Evolutionary conservation across 108 stramenopile genomes (phyloP).

Genomic region (Mayamaea pseudoterrestris): DNA sequence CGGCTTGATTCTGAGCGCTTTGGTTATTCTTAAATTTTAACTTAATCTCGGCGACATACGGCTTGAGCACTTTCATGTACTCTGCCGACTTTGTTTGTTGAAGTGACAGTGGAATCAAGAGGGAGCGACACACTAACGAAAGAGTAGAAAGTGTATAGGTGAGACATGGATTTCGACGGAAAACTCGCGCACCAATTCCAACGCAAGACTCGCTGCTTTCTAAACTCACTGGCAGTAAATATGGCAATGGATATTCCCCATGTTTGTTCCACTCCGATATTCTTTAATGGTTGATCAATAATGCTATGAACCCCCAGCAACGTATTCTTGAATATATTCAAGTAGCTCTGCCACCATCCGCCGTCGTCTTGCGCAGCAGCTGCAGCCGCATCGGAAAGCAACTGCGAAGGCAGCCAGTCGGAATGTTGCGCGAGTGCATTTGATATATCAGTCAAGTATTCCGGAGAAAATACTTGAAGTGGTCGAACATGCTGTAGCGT

Average conservation of each 20-base stretch:
- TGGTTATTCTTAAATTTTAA: slow-evolving; percentile 81
- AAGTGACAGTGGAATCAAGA: slow-evolving; percentile 80
- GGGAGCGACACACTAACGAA: slow-evolving; percentile 22
- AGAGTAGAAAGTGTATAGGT: not conserved
- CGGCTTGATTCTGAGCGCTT: slow-evolving; percentile 75
- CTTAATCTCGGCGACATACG: slow-evolving; percentile 84
- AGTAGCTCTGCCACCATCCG: slow-evolving; percentile 42
- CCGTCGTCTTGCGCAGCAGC: too few species aligned
- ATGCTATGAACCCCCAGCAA: slow-evolving; percentile 45
- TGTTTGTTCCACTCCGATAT: slow-evolving; percentile 50
- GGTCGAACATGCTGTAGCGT: too few species aligned
- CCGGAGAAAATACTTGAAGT: too few species aligned
- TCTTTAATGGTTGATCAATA: slow-evolving; percentile 50
- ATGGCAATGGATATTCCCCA: slow-evolving; percentile 72
- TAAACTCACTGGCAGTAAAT: slow-evolving; percentile 58
- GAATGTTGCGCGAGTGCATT: too few species aligned
- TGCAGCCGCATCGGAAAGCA: too few species aligned
- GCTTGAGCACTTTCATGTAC: slow-evolving; percentile 84
- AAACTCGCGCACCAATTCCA: too few species aligned
- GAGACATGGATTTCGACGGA: not conserved
- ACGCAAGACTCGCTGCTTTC: not conserved
- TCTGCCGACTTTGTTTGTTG: slow-evolving; percentile 82
- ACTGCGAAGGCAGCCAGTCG: too few species aligned
- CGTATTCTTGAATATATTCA: slow-evolving; percentile 38
- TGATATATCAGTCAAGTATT: too few species aligned